Evolutionary conservation across 345 rosid genomes (phyloP), one percentile per base, ranked within the genome.

Genomic region (Euclidium syriacum): DNA sequence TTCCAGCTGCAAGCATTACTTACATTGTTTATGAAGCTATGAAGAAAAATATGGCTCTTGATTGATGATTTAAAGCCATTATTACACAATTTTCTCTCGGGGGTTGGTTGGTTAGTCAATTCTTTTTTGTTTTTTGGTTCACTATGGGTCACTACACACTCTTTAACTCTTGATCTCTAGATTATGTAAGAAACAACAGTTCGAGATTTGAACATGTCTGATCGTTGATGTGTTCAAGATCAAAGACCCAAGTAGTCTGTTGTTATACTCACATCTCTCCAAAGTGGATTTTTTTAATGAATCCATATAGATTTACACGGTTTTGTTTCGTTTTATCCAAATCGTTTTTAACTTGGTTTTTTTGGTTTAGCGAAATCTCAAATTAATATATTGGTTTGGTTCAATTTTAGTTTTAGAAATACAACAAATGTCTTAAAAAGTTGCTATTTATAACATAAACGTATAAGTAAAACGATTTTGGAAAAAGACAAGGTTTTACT

Each of bases 1-100:
- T 81, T 49, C 86, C 86, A 49, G 73, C 84, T 2, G 84, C 86
- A 48, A 79, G 86, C 74, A 82, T 84, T n/a, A 75, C 81, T 10
- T 77, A 77, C 73, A 25, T 73, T 62, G 91, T 88, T 58, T 95
- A 95, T 41, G 99, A 95, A 80, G 77, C 85, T 54, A 88, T 90
- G 97, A 88, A 85, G 76, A 88, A 95, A 79, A 82, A 83, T 36
- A 76, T 95, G 62, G 85, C 90, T 44, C 87, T 90, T 70, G 83
- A 74, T 53, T 79, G n/a, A n/a, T n/a, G n/a, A n/a, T n/a, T n/a
- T n/a, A n/a, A n/a, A 79, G 62, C 73, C 66, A 26, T n/a, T n/a
- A 25, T 30, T 18, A 38, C 70, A 5, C 44, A 15, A 27, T 55
- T 62, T 63, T 46, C 61, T 14, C 17, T 44, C 20, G 17, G 55